phyloP scores from a whole-genome alignment of 2,329 filamentous ascomycete genomes.

The Neoarthrinium moseri region DNA sequence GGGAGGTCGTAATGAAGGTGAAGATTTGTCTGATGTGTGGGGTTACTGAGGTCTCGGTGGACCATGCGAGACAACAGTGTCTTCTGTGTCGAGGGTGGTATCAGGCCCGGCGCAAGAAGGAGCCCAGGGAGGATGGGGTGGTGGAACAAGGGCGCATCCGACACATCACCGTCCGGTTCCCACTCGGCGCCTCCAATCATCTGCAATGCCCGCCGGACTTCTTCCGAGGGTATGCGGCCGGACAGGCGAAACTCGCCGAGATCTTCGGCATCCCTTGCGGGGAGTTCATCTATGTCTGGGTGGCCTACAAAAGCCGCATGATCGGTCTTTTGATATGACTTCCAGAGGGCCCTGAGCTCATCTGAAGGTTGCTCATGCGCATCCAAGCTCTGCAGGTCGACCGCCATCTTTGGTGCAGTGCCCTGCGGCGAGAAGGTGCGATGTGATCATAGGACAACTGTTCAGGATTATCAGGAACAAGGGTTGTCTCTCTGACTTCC shows the following conservation, averaged over 20 bases:
- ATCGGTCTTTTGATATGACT: slow-evolving; percentile 65
- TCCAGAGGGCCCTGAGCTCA: slow-evolving; percentile 69
- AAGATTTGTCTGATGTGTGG: slow-evolving; percentile 82
- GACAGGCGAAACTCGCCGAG: slow-evolving; percentile 51
- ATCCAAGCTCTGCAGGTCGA: slow-evolving; percentile 57
- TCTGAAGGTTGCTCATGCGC: slow-evolving; percentile 77
- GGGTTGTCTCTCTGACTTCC: too few relatives aligned
- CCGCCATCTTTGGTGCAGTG: slow-evolving; percentile 41
- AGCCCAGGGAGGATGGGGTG: slow-evolving; percentile 71
- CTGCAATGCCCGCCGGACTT: slow-evolving; percentile 42
- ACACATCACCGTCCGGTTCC: slow-evolving; percentile 24
- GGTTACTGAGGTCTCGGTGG: slow-evolving; percentile 72
- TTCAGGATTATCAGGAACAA: neutral
- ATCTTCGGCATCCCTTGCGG: slow-evolving; percentile 35
- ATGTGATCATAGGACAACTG: too few relatives aligned
- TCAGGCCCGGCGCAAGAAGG: slow-evolving; percentile 70
- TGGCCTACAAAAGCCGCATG: slow-evolving; percentile 49
- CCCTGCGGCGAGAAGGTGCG: too few relatives aligned
- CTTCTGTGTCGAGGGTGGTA: slow-evolving; percentile 69
- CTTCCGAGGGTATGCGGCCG: slow-evolving; percentile 39
- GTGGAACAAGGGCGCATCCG: slow-evolving; percentile 55
- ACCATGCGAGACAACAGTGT: slow-evolving; percentile 71
- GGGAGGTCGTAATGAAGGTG: slow-evolving; percentile 75
- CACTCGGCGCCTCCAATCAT: slow-evolving; percentile 34
- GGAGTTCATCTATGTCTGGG: slow-evolving; percentile 55